Conservation (phyloP, 192 early-diverging fungal genomes). For the Rhizophagus prolifer region DNA sequence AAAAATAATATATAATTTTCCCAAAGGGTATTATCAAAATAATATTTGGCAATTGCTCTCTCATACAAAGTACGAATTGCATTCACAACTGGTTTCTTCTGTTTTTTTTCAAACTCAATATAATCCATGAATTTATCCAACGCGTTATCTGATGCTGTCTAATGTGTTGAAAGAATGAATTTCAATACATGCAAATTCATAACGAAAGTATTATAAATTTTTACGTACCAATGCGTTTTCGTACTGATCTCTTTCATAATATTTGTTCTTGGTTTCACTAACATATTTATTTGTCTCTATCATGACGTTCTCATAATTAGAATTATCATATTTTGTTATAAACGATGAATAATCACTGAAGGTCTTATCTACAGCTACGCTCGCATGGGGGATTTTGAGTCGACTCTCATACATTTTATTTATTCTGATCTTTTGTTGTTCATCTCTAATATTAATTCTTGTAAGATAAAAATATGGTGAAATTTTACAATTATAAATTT, state of each 20-base stretch:
- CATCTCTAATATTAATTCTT: neutral
- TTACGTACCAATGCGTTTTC: constrained; percentile 56
- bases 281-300: constrained; percentile 44
- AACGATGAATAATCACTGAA: constrained; percentile 64
- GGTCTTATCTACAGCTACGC: constrained; percentile 56
- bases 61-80: constrained; percentile 60
- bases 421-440: constrained; percentile 30
- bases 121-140: constrained; percentile 56
- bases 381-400: constrained; percentile 44
- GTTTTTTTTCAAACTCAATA: constrained; percentile 37
- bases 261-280: constrained; percentile 40
- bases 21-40: constrained; percentile 62
- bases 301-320: constrained; percentile 59
- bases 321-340: constrained; percentile 51
- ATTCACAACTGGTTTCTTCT: constrained; percentile 34
- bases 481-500: neutral
- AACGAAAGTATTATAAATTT: neutral
- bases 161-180: neutral
- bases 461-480: neutral
- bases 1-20: constrained; percentile 64
- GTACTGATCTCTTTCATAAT: constrained; percentile 45
- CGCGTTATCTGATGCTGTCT: constrained; percentile 31
- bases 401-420: constrained; percentile 43
- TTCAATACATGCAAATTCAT: neutral
- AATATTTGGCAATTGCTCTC: constrained; percentile 61